Conservation (phyloP, 305 asterid species). For the Lippia alba region DNA sequence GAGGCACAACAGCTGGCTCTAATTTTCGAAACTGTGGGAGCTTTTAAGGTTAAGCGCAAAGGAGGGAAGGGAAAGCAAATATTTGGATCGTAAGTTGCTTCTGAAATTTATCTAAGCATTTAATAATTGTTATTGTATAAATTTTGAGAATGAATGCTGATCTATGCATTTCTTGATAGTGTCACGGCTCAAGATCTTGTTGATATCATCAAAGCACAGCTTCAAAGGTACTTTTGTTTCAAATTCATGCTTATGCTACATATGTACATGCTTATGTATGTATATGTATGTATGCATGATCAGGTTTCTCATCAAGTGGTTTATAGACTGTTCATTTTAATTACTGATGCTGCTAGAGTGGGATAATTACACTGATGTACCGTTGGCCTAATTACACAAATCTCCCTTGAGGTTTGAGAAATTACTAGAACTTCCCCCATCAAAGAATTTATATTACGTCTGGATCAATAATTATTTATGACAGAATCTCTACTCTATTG, state of each 20-base stretch:
- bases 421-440: too few species aligned
- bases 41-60: slow-evolving; percentile 66
- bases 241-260: too few species aligned
- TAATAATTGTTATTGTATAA: not conserved
- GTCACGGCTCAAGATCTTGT: slow-evolving; percentile 66
- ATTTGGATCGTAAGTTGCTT: slow-evolving; percentile 59
- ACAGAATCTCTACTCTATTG: too few species aligned
- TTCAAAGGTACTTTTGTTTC: slow-evolving; percentile 54
- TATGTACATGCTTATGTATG: too few species aligned
- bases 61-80: slow-evolving; percentile 79
- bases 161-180: slow-evolving; percentile 37
- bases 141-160: slow-evolving; percentile 5
- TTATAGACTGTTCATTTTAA: not conserved
- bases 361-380: too few species aligned
- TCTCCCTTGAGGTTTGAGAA: too few species aligned
- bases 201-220: slow-evolving; percentile 72
- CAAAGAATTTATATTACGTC: too few species aligned
- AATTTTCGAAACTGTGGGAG: slow-evolving; percentile 73
- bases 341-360: too few species aligned
- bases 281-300: too few species aligned
- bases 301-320: not conserved
- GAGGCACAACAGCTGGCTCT: slow-evolving; percentile 77
- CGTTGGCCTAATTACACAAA: too few species aligned
- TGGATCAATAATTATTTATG: too few species aligned
- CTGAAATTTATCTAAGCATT: not conserved